A percentile compares a stretch with the other conserved stretches of the same genome.
Evolutionary conservation across 2,329 filamentous ascomycete genomes (phyloP).

Genomic region (Sphaceloma murrayae): DNA sequence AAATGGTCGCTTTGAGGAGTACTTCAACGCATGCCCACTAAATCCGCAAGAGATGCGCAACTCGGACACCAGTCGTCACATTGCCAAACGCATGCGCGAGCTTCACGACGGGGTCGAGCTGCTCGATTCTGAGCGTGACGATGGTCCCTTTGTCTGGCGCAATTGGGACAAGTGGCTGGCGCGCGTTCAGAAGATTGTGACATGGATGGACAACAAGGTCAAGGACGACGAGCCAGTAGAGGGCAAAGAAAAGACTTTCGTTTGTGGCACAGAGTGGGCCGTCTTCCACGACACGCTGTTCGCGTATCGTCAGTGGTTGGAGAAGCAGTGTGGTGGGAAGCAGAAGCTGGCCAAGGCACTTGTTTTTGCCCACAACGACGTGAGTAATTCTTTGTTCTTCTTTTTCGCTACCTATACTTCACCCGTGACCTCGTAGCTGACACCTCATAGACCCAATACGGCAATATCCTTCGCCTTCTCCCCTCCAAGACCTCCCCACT

Average conservation of each 20-base stretch:
- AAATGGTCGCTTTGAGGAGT: slow-evolving; percentile 95
- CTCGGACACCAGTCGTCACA: slow-evolving; percentile 76
- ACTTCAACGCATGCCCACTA: slow-evolving; percentile 73
- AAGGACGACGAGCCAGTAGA: slow-evolving; percentile 8
- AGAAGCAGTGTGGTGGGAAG: slow-evolving; percentile 58
- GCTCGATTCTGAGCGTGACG: slow-evolving; percentile 63
- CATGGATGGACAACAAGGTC: slow-evolving; percentile 54
- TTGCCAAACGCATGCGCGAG: slow-evolving; percentile 95
- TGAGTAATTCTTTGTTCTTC: no score
- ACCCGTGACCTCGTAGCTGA: background rate
- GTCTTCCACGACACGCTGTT: slow-evolving; percentile 65
- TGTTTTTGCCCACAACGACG: slow-evolving; percentile 96
- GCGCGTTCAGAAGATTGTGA: slow-evolving; percentile 52
- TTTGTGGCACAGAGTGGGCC: slow-evolving; percentile 78
- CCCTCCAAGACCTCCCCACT: slow-evolving; percentile 67
- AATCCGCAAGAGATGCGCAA: slow-evolving; percentile 67
- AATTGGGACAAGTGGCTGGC: slow-evolving; percentile 93
- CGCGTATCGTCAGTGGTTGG: slow-evolving; percentile 67
- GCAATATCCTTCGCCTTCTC: slow-evolving; percentile 80
- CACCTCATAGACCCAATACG: slow-evolving; percentile 74
- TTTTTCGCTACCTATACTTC: background rate
- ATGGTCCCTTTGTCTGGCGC: slow-evolving; percentile 73
- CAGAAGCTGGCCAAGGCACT: slow-evolving; percentile 61
- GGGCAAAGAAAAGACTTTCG: slow-evolving; percentile 55
- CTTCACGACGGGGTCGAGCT: slow-evolving; percentile 89